phyloP scores from a whole-genome alignment of 169 alveolate genomes.

The Cryptosporidium felis region DNA sequence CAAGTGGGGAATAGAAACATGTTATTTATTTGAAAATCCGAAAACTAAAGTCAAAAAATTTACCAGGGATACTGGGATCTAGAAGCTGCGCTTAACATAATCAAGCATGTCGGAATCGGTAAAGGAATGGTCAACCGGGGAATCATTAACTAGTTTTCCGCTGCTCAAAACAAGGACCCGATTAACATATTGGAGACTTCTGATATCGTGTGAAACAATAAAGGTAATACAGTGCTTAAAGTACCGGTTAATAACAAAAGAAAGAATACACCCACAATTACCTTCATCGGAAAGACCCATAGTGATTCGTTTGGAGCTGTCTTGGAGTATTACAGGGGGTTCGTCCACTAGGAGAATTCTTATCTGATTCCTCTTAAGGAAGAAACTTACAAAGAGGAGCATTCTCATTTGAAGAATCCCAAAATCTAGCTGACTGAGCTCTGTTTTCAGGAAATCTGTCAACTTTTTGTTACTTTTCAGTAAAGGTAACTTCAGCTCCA shows the following conservation, averaged over 20 bases:
- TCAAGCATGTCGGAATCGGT: constrained; percentile 11
- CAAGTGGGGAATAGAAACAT: too few species aligned
- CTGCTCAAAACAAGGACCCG: constrained; percentile 19
- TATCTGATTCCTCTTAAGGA: constrained; percentile 6
- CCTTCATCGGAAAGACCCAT: too few species aligned
- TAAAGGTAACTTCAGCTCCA: too few species aligned
- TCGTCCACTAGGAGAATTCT: constrained; percentile 53
- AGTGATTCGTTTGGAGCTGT: neutral
- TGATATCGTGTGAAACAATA: constrained; percentile 40
- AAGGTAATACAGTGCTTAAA: constrained; percentile 49
- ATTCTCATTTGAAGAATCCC: constrained; percentile 49
- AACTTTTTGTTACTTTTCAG: too few species aligned
- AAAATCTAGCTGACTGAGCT: neutral
- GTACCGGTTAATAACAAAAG: constrained; percentile 9
- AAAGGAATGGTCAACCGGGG: neutral
- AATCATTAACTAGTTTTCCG: constrained; percentile 12
- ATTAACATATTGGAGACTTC: constrained; percentile 20
- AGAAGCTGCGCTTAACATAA: neutral
- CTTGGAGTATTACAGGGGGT: constrained; percentile 54
- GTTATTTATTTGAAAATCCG: too few species aligned
- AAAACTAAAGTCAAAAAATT: too few species aligned
- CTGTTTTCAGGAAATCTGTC: too few species aligned
- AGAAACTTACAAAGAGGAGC: constrained; percentile 47
- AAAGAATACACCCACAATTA: constrained; percentile 16
- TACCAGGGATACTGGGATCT: too few species aligned